Base-by-base conservation (phyloP, 371 early-diverging fungal species). In the Encephalitozoon romaleae region DNA sequence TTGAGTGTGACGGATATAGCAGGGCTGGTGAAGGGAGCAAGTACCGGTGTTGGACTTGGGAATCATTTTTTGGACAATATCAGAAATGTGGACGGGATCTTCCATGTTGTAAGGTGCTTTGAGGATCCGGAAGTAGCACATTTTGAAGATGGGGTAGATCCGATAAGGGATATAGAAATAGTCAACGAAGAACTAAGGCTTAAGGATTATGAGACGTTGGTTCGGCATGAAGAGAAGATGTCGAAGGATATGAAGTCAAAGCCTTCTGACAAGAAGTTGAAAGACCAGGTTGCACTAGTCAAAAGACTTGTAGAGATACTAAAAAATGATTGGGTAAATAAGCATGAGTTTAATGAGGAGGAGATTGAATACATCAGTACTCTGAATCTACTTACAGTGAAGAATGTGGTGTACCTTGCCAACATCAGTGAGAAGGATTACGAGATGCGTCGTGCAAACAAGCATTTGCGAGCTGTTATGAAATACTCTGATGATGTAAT, bases 1-100 rank as follows among this genome's bases (percentile, higher is more conserved):
- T 87, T 99, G 74, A 91, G 91, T 2, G 91, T 96, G 51, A 92
- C 91, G 76, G 98, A 99, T 84, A 99, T 99, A 86, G 99, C 99
- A 42, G 98, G 99, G 38, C 88, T 99, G 41, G 94, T 97, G 49
- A 92, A 93, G 82, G 95, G 94, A 53, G 94, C 95, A 9, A 86
- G 91, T 9, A 86, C 87, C 39, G 95, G 95, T 39, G 89, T 88
- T 32, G 94, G 94, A n/a, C 88, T 94, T 68, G 99, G 99, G 53
- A 99, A 99, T 79, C 90, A 91, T 49, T 99, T 99, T 88, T 84
- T 98, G 86, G 91, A 93, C 55, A 90, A 96, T 85, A 92, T 98
- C 67, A 88, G 91, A 77, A 90, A 93, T 23, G 94, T 94, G 0
- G 98, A 99, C 86, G 98, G 94, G 4, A 92, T 99, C 55, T 97